Evolutionary conservation across 225 moss, liverwort and hornwort genomes (phyloP).

Genomic region (Straminergon stramineum): DNA sequence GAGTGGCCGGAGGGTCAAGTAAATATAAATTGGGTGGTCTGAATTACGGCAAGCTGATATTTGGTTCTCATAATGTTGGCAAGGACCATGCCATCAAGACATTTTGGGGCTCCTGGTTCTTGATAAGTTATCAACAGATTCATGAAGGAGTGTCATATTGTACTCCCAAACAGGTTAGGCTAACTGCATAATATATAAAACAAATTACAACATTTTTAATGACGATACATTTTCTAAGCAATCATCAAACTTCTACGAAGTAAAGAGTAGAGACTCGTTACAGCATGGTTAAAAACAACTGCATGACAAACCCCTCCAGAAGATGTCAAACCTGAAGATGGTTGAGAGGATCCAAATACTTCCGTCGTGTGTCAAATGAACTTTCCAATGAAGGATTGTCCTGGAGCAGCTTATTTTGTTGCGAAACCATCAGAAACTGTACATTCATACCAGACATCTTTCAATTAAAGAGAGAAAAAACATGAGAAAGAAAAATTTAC

Average conservation of each 20-base stretch:
- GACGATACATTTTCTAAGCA: not conserved
- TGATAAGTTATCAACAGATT: not conserved
- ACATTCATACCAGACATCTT: not conserved
- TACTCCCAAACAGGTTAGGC: not conserved
- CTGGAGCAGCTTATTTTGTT: slow-evolving; percentile 45
- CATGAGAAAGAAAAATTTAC: not conserved
- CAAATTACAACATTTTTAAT: not conserved
- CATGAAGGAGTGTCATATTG: not conserved
- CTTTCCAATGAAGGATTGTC: slow-evolving; percentile 35
- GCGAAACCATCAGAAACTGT: slow-evolving; percentile 54
- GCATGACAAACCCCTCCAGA: not conserved
- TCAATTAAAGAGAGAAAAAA: not conserved
- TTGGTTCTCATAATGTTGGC: not conserved
- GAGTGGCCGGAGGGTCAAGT: not conserved
- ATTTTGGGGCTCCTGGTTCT: not conserved
- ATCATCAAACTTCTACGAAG: not conserved
- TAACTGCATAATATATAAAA: not conserved
- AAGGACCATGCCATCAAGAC: not conserved
- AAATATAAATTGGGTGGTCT: not conserved
- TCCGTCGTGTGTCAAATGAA: slow-evolving; percentile 47
- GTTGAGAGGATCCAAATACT: slow-evolving; percentile 56
- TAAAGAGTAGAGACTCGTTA: not conserved
- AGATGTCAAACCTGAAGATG: slow-evolving; percentile 33
- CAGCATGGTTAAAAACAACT: not conserved
- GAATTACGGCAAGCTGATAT: not conserved